Base-by-base conservation (phyloP, 805 yeast species). In the Candida mattraensis region DNA sequence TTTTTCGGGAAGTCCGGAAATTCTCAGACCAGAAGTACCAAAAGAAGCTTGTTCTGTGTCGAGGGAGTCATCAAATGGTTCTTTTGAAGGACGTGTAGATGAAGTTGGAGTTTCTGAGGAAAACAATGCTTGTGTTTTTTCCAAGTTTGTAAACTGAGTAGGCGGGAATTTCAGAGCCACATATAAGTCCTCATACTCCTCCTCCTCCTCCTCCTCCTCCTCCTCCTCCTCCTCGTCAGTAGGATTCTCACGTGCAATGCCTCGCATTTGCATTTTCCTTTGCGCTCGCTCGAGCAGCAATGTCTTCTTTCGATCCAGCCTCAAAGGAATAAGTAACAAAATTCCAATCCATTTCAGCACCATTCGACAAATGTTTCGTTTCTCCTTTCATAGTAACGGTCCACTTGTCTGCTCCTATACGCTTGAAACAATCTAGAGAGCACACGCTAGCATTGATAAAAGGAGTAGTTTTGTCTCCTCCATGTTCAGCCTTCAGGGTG, bases 321-420 rank as follows among this genome's bases (percentile, higher is more conserved):
- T 87, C 96, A 47, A 76, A 81, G 9, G 42, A 38, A 13, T 76
- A 78, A 38, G 68, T 54, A 4, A 57, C 76, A 66, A 88, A 91
- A 50, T 81, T 78, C 97, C 97, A 89, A 54, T 86, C 81, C 94
- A 87, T 87, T 58, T 88, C 96, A 51, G 89, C 93, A 6, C 98
- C 98, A 5, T 70, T 61, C 5, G 74, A 58, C 42, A 91, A 66
- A 50, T 82, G 88, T 28, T 73, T 78, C 6, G 87, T 76, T 44
- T 77, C 71, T 4, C 97, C 96, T 55, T 85, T 86, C 72, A 74
- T 69, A 13, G 66, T 66, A 35, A 82, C 54, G 5, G 50, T 57
- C 96, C 96, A 91, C 18, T 53, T 50, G 1, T 54, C 55, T 5
- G 43, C 48, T 2, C 44, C 56, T 3, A 48, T 54, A 12, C 54